Evolutionary conservation across 2,329 filamentous ascomycete species (phyloP), one percentile per base, ranked within the genome.

Genomic region (Ploettnerulaceae sp.): DNA sequence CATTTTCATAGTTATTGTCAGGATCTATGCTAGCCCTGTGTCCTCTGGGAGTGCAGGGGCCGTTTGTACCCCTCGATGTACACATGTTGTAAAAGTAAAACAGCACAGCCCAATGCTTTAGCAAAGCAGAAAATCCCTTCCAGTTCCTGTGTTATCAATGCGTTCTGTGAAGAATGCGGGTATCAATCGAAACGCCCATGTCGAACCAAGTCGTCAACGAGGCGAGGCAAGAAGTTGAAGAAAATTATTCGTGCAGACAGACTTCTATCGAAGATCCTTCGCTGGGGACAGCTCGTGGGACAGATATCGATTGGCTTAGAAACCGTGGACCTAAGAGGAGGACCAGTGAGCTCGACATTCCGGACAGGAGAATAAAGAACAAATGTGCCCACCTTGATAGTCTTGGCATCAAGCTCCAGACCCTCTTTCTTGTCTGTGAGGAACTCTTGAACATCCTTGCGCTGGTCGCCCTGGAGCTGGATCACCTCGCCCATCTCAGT

Each of bases 401-500:
- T 94, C 82, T 96, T 95, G 71, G 83, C 78, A 73, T 96, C 89
- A 67, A 96, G 84, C 71, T 88, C 89, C 64, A 97, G 80, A 65
- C 91, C 91, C 67, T 90, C 87, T 72, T 90, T 89, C 80, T 95
- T 94, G 75, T 95, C 87, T 73, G 83, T 82, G 71, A 97, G 83
- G 77, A 97, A 98, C 67, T 96, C 89, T 71, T 94, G 87, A 69
- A 96, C 87, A 81, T 95, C 89, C 75, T 95, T 95, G 74, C 93
- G 91, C 79, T 98, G 93, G 71, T 98, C 93, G 66, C 93, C 93
- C 74, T 98, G 93, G 67, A 98, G 86, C 79, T 98, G 93, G 68
- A 98, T 96, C 79, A 97, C 91, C 79, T 97, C 90, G 69, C 91
- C 91, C 88, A 96, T 95, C 74, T 95, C 89, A 63, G 79, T 81